phyloP scores from a whole-genome alignment of 2,329 filamentous ascomycete genomes.

The Cryphonectria radicalis region DNA sequence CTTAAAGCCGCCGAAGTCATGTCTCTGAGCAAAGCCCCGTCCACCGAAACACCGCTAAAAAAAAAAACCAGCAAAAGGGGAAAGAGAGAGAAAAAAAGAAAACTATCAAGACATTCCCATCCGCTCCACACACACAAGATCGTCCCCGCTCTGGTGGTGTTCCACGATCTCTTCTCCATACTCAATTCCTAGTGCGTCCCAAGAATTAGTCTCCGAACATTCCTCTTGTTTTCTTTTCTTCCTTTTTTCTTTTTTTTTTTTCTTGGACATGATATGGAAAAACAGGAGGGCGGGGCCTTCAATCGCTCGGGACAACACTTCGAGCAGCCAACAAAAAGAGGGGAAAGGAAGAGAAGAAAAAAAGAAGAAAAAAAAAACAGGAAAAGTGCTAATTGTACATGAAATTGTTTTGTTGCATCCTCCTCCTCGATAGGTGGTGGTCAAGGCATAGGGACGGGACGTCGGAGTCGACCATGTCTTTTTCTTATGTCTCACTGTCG shows the following conservation, averaged over 20 bases:
- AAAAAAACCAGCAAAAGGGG: background rate
- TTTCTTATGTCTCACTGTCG: constrained; percentile 29
- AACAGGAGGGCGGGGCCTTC: constrained; percentile 11
- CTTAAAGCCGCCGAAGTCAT: background rate
- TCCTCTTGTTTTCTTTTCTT: constrained; percentile 9
- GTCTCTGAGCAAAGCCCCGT: constrained; percentile 2
- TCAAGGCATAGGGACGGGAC: background rate
- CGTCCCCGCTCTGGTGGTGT: background rate
- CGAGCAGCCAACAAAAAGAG: constrained; percentile 15
- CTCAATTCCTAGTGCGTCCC: constrained; percentile 30
- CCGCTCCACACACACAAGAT: background rate
- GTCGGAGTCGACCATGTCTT: background rate
- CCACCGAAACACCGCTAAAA: constrained; percentile 3
- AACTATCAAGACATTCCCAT: background rate
- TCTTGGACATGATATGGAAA: constrained; percentile 13
- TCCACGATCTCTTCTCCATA: background rate
- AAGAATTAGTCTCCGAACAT: constrained; percentile 25
- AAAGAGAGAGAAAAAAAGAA: background rate
- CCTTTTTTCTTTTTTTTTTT: background rate
- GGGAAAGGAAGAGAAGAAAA: constrained; percentile 3
- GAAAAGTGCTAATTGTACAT: constrained; percentile 17
- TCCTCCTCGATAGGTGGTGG: background rate
- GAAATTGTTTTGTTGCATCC: background rate
- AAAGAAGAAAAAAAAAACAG: constrained; percentile 3
- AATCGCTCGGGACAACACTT: constrained; percentile 25